Percentiles rank a stretch among this genome's conserved stretches.
Conservation (phyloP, 179 eudicot species). For the Heliamphora pulchella region DNA sequence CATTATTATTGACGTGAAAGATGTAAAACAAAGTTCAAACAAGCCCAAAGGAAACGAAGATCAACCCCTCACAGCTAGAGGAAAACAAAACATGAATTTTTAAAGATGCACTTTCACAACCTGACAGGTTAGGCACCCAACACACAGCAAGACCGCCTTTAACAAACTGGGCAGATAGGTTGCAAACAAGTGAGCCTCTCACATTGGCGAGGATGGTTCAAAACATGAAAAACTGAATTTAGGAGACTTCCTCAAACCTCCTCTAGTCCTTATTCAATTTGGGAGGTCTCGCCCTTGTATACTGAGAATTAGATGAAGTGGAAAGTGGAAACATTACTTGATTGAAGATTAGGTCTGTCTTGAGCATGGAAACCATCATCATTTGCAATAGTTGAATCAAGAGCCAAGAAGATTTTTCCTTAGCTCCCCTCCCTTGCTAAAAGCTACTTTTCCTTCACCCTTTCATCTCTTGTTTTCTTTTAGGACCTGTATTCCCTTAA, state of each 20-base stretch:
- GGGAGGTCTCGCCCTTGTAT: neutral
- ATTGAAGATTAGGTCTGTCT: neutral
- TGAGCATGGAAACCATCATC: no score
- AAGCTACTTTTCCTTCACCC: slow-evolving; percentile 4
- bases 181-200: neutral
- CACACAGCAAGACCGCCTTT: neutral
- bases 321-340: slow-evolving; percentile 4
- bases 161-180: neutral
- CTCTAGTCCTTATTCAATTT: slow-evolving; percentile 1
- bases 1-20: neutral
- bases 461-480: slow-evolving; percentile 1
- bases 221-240: neutral
- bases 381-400: neutral
- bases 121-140: slow-evolving; percentile 1
- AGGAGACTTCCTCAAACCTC: slow-evolving; percentile 6
- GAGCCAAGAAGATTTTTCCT: neutral
- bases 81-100: neutral
- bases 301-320: neutral
- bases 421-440: neutral
- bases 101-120: neutral
- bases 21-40: neutral
- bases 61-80: neutral
- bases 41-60: neutral
- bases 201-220: neutral
- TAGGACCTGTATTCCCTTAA: neutral